phyloP scores from a whole-genome alignment of 495 filamentous ascomycete genomes.

The Barbatosphaeria neglecta region DNA sequence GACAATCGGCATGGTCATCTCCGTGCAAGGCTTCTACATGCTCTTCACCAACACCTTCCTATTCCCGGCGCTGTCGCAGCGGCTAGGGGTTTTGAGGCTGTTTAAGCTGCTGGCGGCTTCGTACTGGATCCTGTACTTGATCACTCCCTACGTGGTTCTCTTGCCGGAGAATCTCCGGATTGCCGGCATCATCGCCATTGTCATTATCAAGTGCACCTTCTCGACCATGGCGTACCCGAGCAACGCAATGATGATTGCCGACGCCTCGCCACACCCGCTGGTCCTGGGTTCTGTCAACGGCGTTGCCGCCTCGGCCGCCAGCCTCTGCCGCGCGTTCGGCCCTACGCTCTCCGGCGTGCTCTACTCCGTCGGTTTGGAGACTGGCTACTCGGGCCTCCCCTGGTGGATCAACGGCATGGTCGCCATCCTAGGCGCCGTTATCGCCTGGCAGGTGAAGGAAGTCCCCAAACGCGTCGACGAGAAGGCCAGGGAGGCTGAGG shows the following conservation, averaged over 20 bases:
- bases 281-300: constrained; percentile 88
- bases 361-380: constrained; percentile 64
- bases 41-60: constrained; percentile 74
- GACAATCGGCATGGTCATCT: constrained; percentile 75
- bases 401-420: constrained; percentile 86
- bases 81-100: constrained; percentile 63
- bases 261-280: constrained; percentile 67
- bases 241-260: constrained; percentile 72
- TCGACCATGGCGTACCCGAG: constrained; percentile 78
- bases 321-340: constrained; percentile 74
- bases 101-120: constrained; percentile 68
- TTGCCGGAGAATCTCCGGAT: constrained; percentile 60
- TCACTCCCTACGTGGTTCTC: constrained; percentile 80
- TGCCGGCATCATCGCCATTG: constrained; percentile 56
- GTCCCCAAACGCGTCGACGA: constrained; percentile 25
- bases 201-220: constrained; percentile 83
- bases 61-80: constrained; percentile 60
- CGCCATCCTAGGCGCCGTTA: constrained; percentile 54
- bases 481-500: constrained; percentile 9
- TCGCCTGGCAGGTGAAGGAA: constrained; percentile 39
- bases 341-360: constrained; percentile 79
- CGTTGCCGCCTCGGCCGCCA: constrained; percentile 81
- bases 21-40: constrained; percentile 81
- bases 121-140: constrained; percentile 83
- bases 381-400: constrained; percentile 72